Percentiles rank a stretch among this genome's conserved stretches.
phyloP scores from a whole-genome alignment of 148 eudicot genomes.

The Camellia lanceoleosa region DNA sequence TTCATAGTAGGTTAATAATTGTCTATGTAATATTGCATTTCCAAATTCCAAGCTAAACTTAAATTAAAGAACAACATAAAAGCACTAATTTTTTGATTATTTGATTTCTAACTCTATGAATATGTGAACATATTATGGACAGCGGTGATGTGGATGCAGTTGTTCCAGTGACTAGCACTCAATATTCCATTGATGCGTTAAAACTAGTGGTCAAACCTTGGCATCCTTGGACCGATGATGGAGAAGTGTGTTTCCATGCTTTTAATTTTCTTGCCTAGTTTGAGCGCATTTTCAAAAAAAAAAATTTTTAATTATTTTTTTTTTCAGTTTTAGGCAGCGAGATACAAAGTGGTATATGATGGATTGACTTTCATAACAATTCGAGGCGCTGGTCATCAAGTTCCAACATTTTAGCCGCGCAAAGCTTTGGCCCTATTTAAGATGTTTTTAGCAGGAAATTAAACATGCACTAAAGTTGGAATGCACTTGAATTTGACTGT shows the following conservation, averaged over 20 bases:
- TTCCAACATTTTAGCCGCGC: neutral
- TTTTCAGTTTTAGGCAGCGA: constrained; percentile 8
- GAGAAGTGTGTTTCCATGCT: constrained; percentile 14
- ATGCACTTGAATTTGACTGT: neutral
- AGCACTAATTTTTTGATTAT: neutral
- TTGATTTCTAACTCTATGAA: too few species aligned
- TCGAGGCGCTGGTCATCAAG: constrained; percentile 14
- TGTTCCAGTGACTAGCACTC: constrained; percentile 22
- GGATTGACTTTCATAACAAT: constrained; percentile 6
- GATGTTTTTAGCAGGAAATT: neutral
- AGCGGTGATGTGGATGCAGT: constrained; percentile 36
- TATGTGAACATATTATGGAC: neutral
- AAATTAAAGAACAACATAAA: neutral
- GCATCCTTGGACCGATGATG: constrained; percentile 22
- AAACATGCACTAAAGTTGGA: neutral
- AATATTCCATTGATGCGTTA: too few species aligned
- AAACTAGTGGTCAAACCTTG: constrained; percentile 27
- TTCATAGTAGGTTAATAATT: too few species aligned
- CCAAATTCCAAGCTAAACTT: too few species aligned
- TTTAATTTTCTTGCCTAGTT: neutral
- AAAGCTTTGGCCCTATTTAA: constrained; percentile 9
- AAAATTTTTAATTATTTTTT: neutral
- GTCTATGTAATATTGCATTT: too few species aligned
- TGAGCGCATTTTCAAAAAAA: neutral
- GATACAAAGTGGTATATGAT: constrained; percentile 13